Evolutionary conservation across 495 filamentous ascomycete genomes (phyloP).

Genomic region (Penicillium pulvis): DNA sequence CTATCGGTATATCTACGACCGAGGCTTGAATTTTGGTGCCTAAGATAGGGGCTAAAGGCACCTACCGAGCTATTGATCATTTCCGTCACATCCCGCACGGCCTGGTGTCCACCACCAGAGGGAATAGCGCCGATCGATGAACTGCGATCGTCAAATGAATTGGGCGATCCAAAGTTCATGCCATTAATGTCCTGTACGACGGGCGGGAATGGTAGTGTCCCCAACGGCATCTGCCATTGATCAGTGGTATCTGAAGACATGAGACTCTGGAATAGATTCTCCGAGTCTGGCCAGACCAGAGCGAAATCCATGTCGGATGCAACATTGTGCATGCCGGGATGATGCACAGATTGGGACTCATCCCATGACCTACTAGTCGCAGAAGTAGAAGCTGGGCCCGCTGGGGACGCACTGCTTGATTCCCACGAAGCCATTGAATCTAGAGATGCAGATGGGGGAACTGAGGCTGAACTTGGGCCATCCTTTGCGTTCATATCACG

Average conservation of each 20-base stretch:
- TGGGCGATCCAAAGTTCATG: slow-evolving; percentile 38
- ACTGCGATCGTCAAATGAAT: slow-evolving; percentile 39
- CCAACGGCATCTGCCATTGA: slow-evolving; percentile 51
- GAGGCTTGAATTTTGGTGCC: neutral
- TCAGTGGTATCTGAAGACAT: slow-evolving; percentile 45
- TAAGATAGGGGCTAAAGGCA: neutral
- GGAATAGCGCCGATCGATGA: slow-evolving; percentile 45
- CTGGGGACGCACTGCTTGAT: slow-evolving; percentile 26
- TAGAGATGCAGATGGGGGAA: slow-evolving; percentile 22
- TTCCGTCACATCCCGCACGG: slow-evolving; percentile 50
- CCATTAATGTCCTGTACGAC: slow-evolving; percentile 38
- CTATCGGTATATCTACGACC: neutral
- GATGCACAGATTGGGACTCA: slow-evolving; percentile 21
- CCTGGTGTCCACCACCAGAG: slow-evolving; percentile 46
- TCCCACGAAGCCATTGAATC: slow-evolving; percentile 33
- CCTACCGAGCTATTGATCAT: slow-evolving; percentile 51
- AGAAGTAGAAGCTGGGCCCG: slow-evolving; percentile 24
- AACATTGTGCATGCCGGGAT: slow-evolving; percentile 28
- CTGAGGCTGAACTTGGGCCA: slow-evolving; percentile 19
- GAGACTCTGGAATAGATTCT: slow-evolving; percentile 50
- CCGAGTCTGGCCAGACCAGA: slow-evolving; percentile 52
- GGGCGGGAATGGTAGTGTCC: slow-evolving; percentile 43
- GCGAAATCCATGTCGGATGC: slow-evolving; percentile 45
- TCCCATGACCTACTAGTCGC: slow-evolving; percentile 32
- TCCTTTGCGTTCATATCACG: slow-evolving; percentile 34